A percentile compares a stretch with the other conserved stretches of the same genome.
phyloP scores from a whole-genome alignment of 1,284 basidiomycete genomes.

The Moniliella sp. region DNA sequence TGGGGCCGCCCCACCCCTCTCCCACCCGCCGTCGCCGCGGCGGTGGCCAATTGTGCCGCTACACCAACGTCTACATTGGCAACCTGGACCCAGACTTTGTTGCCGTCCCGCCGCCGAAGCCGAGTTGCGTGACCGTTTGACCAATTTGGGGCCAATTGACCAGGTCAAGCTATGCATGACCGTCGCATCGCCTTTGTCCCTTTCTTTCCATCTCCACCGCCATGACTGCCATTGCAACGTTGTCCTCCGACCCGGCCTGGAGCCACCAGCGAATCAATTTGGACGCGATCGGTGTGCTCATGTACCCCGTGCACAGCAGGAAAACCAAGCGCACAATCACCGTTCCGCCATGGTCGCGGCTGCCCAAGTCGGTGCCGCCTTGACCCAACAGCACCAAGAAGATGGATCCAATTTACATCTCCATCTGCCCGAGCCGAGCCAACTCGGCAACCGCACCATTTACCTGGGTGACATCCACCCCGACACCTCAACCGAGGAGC shows the following conservation, averaged over 20 bases:
- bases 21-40: slow-evolving; percentile 21
- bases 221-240: slow-evolving; percentile 24
- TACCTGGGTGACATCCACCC: slow-evolving; percentile 32
- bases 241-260: slow-evolving; percentile 26
- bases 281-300: slow-evolving; percentile 33
- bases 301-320: slow-evolving; percentile 29
- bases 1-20: slow-evolving; percentile 28
- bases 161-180: slow-evolving; percentile 32
- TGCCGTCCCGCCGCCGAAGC: slow-evolving; percentile 23
- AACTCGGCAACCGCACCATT: slow-evolving; percentile 31
- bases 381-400: slow-evolving; percentile 3
- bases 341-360: slow-evolving; percentile 7
- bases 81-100: slow-evolving; percentile 22
- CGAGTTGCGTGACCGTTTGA: slow-evolving; percentile 19
- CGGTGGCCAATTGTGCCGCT: slow-evolving; percentile 27
- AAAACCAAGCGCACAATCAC: slow-evolving; percentile 32
- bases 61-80: slow-evolving; percentile 29
- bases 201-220: slow-evolving; percentile 29
- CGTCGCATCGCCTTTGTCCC: slow-evolving; percentile 30
- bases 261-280: slow-evolving; percentile 21
- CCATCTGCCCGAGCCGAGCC: slow-evolving; percentile 7
- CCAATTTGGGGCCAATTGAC: slow-evolving; percentile 29
- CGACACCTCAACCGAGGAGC: slow-evolving; percentile 29
- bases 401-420: no score
- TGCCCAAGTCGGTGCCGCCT: slow-evolving; percentile 2